phyloP scores from a whole-genome alignment of 352 stramenopile species.

The Globisporangium solare region DNA sequence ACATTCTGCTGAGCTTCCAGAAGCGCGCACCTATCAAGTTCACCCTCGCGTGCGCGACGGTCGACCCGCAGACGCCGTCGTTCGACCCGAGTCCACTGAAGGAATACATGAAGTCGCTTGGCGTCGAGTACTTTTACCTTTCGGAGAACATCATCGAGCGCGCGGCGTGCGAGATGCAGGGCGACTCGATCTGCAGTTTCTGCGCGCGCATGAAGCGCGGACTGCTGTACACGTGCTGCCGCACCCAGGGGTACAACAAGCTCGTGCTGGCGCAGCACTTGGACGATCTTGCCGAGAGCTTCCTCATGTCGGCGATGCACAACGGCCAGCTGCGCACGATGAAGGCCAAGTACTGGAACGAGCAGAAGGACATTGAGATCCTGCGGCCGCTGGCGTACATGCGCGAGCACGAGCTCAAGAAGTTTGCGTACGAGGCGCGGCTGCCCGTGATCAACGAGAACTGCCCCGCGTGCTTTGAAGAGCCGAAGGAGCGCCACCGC shows the following conservation, averaged over 20 bases:
- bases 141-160: conserved; percentile 91
- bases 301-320: conserved; percentile 98
- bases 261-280: conserved; percentile 95
- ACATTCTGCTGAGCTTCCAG: conserved; percentile 94
- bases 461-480: conserved; percentile 98
- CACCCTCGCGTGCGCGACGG: conserved; percentile 92
- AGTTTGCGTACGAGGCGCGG: conserved; percentile 75
- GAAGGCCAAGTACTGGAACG: conserved; percentile 98
- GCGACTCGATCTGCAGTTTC: conserved; percentile 94
- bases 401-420: conserved; percentile 91
- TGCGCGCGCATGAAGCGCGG: conserved; percentile 97
- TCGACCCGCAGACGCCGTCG: conserved; percentile 95
- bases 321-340: conserved; percentile 98
- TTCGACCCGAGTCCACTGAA: conserved; percentile 97
- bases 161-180: conserved; percentile 82
- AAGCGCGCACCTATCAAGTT: conserved; percentile 93
- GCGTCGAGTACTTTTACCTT: conserved; percentile 95
- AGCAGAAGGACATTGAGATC: conserved; percentile 91
- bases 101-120: conserved; percentile 93
- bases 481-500: conserved; percentile 94
- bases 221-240: conserved; percentile 94
- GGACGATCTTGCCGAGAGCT: conserved; percentile 97
- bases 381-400: conserved; percentile 96
- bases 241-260: conserved; percentile 92
- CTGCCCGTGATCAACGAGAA: conserved; percentile 99